Percentiles rank a stretch among this genome's conserved stretches.
phyloP scores from a whole-genome alignment of 768 basidiomycete species.

The Russula sp. region DNA sequence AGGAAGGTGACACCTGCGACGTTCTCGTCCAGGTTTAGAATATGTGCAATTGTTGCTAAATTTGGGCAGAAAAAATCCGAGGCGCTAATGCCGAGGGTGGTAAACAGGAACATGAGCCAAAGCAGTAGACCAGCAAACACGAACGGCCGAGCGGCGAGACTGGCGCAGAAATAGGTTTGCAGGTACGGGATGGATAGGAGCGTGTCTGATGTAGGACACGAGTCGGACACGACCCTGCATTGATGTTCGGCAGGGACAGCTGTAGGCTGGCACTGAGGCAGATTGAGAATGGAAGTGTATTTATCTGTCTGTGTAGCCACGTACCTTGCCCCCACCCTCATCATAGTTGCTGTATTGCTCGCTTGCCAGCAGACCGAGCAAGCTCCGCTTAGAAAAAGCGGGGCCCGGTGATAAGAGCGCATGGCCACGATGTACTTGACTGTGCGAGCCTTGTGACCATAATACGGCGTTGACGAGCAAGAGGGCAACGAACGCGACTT shows the following conservation, averaged over 20 bases:
- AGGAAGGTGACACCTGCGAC: conserved; percentile 96
- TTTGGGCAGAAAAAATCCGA: conserved; percentile 99
- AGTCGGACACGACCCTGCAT: conserved; percentile 54
- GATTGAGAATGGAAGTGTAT: not conserved
- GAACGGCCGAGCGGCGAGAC: conserved; percentile 47
- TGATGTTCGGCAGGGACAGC: conserved; percentile 48
- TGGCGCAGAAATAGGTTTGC: conserved; percentile 63
- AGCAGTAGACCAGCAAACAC: conserved; percentile 57
- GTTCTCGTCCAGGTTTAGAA: conserved; percentile 85
- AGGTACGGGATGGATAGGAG: conserved; percentile 69
- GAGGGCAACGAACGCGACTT: conserved; percentile 45
- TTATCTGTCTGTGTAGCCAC: conserved; percentile 6
- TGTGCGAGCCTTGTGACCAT: conserved; percentile 46
- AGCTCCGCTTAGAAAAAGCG: conserved; percentile 2
- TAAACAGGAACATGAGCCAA: conserved; percentile 92
- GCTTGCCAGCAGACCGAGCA: conserved; percentile 3
- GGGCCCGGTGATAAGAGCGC: not conserved
- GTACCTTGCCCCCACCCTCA: conserved; percentile 9
- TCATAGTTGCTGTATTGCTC: not conserved
- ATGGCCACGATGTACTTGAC: conserved; percentile 22
- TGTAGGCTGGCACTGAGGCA: conserved; percentile 58
- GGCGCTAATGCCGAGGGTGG: conserved; percentile 89
- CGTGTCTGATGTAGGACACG: conserved; percentile 56
- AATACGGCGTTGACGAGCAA: conserved; percentile 55
- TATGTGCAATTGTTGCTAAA: conserved; percentile 78